Conservation (phyloP, 2,329 filamentous ascomycete genomes). For the Colletotrichum orchidophilum region DNA sequence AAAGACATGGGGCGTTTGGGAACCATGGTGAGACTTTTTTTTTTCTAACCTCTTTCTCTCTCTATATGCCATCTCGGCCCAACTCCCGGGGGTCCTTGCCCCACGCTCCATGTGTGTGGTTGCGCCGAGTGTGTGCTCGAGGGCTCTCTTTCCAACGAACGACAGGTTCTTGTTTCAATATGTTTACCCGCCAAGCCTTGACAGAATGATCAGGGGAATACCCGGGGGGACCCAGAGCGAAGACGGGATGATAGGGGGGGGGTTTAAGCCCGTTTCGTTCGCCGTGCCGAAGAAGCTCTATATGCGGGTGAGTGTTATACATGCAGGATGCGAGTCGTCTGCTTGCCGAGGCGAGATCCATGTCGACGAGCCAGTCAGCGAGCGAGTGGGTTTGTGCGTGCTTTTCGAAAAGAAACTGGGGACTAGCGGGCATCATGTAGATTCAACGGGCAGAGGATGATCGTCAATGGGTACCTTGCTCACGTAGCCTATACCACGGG, state of each 20-base stretch:
- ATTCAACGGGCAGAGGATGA: neutral
- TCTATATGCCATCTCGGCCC: conserved; percentile 9
- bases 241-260: conserved; percentile 25
- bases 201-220: conserved; percentile 4
- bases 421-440: neutral
- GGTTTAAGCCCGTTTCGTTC: neutral
- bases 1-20: conserved; percentile 17
- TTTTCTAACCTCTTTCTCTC: neutral
- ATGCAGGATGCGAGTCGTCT: conserved; percentile 10
- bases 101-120: conserved; percentile 2
- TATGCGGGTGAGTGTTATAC: neutral
- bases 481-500: neutral
- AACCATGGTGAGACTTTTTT: conserved; percentile 29
- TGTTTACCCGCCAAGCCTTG: conserved; percentile 27
- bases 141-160: conserved; percentile 13
- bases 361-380: conserved; percentile 1
- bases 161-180: conserved; percentile 25
- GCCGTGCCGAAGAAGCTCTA: neutral
- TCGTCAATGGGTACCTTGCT: conserved; percentile 3
- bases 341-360: conserved; percentile 25
- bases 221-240: conserved; percentile 5
- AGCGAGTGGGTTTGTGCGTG: conserved; percentile 11
- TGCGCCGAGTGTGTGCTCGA: neutral
- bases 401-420: neutral
- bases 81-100: conserved; percentile 25